These are phyloP conservation scores for Aspergillus latus DNA, from an alignment of 2,329 filamentous ascomycete genomes.

Conservation along the genomic window DNA sequence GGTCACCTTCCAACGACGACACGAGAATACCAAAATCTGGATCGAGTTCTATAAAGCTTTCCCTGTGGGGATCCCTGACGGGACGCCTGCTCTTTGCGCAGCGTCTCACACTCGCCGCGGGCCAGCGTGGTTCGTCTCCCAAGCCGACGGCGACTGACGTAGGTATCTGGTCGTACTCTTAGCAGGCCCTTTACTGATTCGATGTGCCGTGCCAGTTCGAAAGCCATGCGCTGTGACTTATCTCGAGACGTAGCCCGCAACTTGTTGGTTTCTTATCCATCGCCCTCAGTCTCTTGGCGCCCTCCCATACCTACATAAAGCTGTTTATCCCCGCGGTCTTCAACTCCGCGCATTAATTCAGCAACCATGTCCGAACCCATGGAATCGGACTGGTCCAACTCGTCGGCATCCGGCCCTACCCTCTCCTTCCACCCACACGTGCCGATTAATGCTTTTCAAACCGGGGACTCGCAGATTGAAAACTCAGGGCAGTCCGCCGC, in stretches of 20 bases:
- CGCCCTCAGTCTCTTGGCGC: slow-evolving; percentile 22
- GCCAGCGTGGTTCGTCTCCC: slow-evolving; percentile 25
- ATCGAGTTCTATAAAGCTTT: not conserved
- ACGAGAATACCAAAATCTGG: not conserved
- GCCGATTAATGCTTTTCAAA: slow-evolving; percentile 25
- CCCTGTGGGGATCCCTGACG: not conserved
- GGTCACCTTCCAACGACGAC: not conserved
- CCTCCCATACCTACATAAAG: slow-evolving; percentile 24
- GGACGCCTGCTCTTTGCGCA: slow-evolving; percentile 12
- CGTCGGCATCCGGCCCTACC: slow-evolving; percentile 25
- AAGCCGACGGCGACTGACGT: not conserved
- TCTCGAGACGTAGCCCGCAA: slow-evolving; percentile 21
- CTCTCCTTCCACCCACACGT: slow-evolving; percentile 34
- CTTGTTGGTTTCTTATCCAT: slow-evolving; percentile 22
- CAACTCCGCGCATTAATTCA: not conserved
- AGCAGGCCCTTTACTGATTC: not conserved
- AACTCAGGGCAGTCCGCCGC: slow-evolving; percentile 37
- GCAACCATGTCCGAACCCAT: slow-evolving; percentile 34
- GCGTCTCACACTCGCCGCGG: slow-evolving; percentile 12
- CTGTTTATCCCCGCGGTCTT: slow-evolving; percentile 1
- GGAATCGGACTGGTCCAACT: slow-evolving; percentile 33
- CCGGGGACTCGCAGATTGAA: slow-evolving; percentile 27
- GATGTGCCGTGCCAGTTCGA: slow-evolving; percentile 12
- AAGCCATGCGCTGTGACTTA: slow-evolving; percentile 28
- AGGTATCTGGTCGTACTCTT: not conserved